Evolutionary conservation across 306 rosid genomes (phyloP).

Genomic region (Vigna unguiculata): DNA sequence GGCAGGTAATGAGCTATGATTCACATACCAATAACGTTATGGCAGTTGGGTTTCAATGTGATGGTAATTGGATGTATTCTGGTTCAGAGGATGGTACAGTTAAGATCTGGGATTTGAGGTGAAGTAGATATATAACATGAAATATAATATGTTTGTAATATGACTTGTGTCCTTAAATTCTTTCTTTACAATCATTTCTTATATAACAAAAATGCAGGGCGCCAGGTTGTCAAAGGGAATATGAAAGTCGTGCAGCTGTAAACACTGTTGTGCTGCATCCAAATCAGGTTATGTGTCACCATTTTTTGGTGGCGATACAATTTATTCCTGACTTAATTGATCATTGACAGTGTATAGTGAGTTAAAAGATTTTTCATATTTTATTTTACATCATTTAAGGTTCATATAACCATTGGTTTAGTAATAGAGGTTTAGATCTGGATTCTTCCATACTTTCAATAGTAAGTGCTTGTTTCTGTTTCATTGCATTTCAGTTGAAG

Average conservation of each 20-base stretch:
- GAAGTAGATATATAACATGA: neutral
- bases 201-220: constrained; percentile 68
- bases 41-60: constrained; percentile 99
- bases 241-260: constrained; percentile 98
- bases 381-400: constrained; percentile 17
- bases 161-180: constrained; percentile 26
- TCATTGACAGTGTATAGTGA: constrained; percentile 1
- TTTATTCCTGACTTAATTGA: constrained; percentile 10
- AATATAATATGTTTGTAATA: neutral
- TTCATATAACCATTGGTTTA: constrained; percentile 19
- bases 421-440: constrained; percentile 31
- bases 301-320: constrained; percentile 31
- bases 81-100: constrained; percentile 99
- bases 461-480: constrained; percentile 9
- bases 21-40: constrained; percentile 93
- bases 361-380: constrained; percentile 19
- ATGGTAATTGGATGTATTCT: constrained; percentile 99
- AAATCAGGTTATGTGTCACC: constrained; percentile 74
- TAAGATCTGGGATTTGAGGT: constrained; percentile 99
- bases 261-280: constrained; percentile 98
- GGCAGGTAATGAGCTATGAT: constrained; percentile 94
- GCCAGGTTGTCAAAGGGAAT: constrained; percentile 98
- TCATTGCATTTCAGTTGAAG: constrained; percentile 31
- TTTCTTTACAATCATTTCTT: constrained; percentile 33
- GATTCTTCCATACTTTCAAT: constrained; percentile 33